Conservation (phyloP, 169 alveolate genomes). For the Cryptosporidium sp. region DNA sequence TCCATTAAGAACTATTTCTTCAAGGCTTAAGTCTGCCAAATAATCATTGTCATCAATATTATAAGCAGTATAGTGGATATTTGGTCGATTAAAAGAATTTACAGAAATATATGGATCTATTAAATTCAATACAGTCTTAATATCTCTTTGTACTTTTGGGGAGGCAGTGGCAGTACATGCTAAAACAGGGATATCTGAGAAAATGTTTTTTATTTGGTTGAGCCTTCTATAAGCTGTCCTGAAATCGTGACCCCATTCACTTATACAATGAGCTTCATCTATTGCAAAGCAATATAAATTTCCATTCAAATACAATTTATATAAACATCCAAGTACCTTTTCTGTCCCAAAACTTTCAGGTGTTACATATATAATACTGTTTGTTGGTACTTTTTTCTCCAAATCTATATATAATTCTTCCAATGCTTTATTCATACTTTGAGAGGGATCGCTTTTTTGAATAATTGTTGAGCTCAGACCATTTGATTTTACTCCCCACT, state of each 20-base stretch:
- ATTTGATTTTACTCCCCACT: conserved; percentile 84
- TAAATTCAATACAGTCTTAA: conserved; percentile 87
- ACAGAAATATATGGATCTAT: conserved; percentile 83
- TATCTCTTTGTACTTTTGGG: conserved; percentile 92
- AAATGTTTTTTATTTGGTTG: conserved; percentile 85
- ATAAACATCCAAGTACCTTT: conserved; percentile 76
- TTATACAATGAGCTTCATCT: conserved; percentile 92
- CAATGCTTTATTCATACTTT: conserved; percentile 40
- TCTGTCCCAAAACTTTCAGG: conserved; percentile 86
- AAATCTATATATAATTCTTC: conserved; percentile 44
- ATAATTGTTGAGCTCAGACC: conserved; percentile 77
- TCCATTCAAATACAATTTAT: conserved; percentile 80
- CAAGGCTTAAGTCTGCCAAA: conserved; percentile 1
- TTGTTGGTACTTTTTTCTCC: conserved; percentile 29
- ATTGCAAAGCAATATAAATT: conserved; percentile 86
- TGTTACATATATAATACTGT: conserved; percentile 83
- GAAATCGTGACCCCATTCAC: conserved; percentile 92
- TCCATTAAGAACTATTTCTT: conserved; percentile 41
- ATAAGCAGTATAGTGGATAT: conserved; percentile 87
- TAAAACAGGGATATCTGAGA: conserved; percentile 93
- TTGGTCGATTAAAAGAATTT: conserved; percentile 90
- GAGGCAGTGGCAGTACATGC: conserved; percentile 99
- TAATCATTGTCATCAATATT: conserved; percentile 45
- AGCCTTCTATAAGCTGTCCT: conserved; percentile 91
- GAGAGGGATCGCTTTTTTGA: conserved; percentile 27